Conservation (phyloP, 176 grass and related monocot genomes). For the Tillandsia leiboldiana region DNA sequence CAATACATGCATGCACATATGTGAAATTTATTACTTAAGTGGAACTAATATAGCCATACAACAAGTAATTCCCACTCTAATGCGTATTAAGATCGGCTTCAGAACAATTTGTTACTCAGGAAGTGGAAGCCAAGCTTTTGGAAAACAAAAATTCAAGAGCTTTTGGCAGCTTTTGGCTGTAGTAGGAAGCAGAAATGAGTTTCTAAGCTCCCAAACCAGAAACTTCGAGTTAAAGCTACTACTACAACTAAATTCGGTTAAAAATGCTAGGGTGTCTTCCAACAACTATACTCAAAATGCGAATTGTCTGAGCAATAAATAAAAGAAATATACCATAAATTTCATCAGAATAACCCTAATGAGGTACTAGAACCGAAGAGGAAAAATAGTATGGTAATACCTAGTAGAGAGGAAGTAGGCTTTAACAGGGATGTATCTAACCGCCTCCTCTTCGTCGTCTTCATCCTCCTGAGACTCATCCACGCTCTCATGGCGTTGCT, state of each 20-base stretch:
- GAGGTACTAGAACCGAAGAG: conserved; percentile 1
- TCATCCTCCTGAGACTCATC: conserved; percentile 29
- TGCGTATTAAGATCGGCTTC: background rate
- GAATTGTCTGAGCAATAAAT: too few relatives aligned
- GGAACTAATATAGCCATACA: too few relatives aligned
- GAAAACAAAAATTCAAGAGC: too few relatives aligned
- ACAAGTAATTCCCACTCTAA: background rate
- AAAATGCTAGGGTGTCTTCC: too few relatives aligned
- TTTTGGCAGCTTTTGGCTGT: too few relatives aligned
- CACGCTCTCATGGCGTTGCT: background rate
- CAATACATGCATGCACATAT: background rate
- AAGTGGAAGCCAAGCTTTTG: too few relatives aligned
- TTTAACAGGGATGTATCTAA: conserved; percentile 76
- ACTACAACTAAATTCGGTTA: too few relatives aligned
- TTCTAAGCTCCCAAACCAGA: too few relatives aligned
- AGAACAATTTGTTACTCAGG: background rate
- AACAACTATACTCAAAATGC: too few relatives aligned
- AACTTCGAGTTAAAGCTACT: too few relatives aligned
- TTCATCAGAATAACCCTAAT: background rate
- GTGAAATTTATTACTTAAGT: background rate
- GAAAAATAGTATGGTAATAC: conserved; percentile 9
- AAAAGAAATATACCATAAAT: background rate
- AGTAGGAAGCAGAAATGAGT: too few relatives aligned
- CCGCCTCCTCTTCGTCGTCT: conserved; percentile 41
- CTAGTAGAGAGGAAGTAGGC: conserved; percentile 85